phyloP scores from a whole-genome alignment of 139 green algal species.

The Auxenochlorella pyrenoidosa region DNA sequence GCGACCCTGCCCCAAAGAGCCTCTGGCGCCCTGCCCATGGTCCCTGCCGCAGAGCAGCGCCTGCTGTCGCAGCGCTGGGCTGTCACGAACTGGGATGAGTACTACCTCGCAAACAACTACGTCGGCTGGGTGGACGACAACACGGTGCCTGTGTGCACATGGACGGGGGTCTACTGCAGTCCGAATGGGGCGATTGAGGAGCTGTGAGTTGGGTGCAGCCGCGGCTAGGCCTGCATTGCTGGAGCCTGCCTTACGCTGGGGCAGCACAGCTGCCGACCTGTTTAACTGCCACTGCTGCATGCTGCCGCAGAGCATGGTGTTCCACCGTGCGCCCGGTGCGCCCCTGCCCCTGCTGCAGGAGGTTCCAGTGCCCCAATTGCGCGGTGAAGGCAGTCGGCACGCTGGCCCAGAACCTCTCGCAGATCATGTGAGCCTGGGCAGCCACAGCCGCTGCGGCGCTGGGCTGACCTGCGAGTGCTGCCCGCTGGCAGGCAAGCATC shows the following conservation, averaged over 20 bases:
- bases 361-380: constrained; percentile 14
- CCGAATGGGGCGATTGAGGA: neutral
- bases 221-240: neutral
- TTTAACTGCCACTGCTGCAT: neutral
- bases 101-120: neutral
- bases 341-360: neutral
- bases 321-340: too few species aligned
- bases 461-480: too few species aligned
- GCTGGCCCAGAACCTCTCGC: neutral
- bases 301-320: too few species aligned
- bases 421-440: neutral
- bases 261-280: neutral
- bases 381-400: constrained; percentile 3
- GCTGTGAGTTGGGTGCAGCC: neutral
- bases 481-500: too few species aligned
- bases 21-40: neutral
- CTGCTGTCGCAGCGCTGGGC: constrained; percentile 9
- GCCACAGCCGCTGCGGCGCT: too few species aligned
- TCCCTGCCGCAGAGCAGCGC: constrained; percentile 12
- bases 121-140: constrained; percentile 21
- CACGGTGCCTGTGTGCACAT: constrained; percentile 22
- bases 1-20: too few species aligned
- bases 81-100: constrained; percentile 22
- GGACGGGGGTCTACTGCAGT: constrained; percentile 16
- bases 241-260: neutral